Conservation (phyloP, 257 asterid species). For the Nicotiana paniculata region DNA sequence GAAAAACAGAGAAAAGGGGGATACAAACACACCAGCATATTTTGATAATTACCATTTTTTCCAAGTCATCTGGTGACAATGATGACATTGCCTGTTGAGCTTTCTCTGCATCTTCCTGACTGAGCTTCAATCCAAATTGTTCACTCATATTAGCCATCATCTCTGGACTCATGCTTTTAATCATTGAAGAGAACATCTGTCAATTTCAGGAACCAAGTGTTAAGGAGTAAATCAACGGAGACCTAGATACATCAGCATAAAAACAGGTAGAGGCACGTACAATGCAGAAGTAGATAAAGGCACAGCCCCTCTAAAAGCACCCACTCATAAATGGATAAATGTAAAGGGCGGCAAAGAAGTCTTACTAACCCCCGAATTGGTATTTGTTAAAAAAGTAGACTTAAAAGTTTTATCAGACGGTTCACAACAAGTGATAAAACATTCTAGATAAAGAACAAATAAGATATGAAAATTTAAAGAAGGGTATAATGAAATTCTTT, state of each 20-base stretch:
- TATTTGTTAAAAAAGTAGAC: neutral
- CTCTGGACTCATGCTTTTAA: conserved; percentile 86
- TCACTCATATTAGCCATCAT: conserved; percentile 93
- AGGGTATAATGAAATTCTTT: neutral
- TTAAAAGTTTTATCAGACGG: neutral
- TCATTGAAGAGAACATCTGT: conserved; percentile 93
- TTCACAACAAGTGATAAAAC: neutral
- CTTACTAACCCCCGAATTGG: neutral
- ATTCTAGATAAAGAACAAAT: neutral
- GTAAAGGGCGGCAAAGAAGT: neutral
- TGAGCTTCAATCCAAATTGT: conserved; percentile 85
- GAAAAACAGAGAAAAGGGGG: neutral
- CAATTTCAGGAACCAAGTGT: conserved; percentile 12
- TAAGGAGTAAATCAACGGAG: conserved; percentile 5
- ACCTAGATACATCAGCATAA: neutral
- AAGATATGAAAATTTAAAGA: neutral
- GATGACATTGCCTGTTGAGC: conserved; percentile 99
- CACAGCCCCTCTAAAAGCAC: neutral
- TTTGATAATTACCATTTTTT: conserved; percentile 54
- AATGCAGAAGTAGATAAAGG: neutral
- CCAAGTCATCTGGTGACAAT: conserved; percentile 86
- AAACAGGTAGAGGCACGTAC: neutral
- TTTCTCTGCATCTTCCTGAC: conserved; percentile 94
- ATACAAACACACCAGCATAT: neutral
- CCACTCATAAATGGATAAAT: neutral